Percentiles rank a stretch among this genome's conserved stretches.
These are phyloP conservation scores for Aspergillus quadrilineatus DNA, from an alignment of 2,329 filamentous ascomycete species.

Conservation along the genomic window DNA sequence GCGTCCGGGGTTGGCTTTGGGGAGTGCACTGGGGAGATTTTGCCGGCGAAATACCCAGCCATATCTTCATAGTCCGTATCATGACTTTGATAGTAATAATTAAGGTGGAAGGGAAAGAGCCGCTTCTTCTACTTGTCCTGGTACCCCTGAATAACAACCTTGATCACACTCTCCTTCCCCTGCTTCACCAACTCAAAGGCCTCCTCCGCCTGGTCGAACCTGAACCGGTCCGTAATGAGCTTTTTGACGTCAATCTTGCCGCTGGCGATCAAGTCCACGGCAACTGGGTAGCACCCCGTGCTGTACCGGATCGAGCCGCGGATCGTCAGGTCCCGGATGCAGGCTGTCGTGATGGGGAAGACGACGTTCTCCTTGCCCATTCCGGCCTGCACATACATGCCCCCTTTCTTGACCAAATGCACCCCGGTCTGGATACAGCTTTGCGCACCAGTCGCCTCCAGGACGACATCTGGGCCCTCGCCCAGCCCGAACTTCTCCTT, in stretches of 20 bases:
- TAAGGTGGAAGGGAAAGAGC: too few species aligned
- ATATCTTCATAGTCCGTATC: too few species aligned
- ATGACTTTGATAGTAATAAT: too few species aligned
- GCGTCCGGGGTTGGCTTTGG: constrained; percentile 32
- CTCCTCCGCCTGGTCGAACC: background rate
- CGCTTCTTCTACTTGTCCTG: background rate
- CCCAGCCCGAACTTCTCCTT: constrained; percentile 40
- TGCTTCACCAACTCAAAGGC: background rate
- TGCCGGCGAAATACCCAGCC: background rate
- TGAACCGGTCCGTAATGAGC: background rate
- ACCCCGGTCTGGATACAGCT: constrained; percentile 45
- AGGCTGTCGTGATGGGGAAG: constrained; percentile 34
- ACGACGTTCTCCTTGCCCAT: constrained; percentile 35
- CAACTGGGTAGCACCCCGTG: constrained; percentile 22
- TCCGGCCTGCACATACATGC: constrained; percentile 31
- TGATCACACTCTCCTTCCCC: background rate
- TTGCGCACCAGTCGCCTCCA: constrained; percentile 43
- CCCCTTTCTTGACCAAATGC: constrained; percentile 29
- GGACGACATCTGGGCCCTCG: constrained; percentile 40
- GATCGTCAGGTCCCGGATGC: constrained; percentile 32
- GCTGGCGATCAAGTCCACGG: background rate
- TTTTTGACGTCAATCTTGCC: background rate
- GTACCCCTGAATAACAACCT: background rate
- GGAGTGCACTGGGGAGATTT: constrained; percentile 25
- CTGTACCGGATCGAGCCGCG: constrained; percentile 31